These are phyloP conservation scores for Cutaneotrichosporon arboriforme DNA, from an alignment of 1,284 basidiomycete genomes.

Conservation along the genomic window DNA sequence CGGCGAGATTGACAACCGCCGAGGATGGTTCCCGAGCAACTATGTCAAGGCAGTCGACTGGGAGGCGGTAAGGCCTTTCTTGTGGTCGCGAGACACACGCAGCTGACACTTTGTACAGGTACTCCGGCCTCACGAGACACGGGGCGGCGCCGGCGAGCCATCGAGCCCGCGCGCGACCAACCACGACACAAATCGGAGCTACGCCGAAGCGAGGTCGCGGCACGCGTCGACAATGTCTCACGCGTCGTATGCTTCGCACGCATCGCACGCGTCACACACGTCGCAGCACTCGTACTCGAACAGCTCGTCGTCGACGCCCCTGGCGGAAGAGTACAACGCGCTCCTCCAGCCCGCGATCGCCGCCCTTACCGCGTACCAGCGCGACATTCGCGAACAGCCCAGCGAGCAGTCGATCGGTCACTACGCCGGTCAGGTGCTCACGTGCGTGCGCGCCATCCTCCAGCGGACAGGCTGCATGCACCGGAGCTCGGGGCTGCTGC, in stretches of 20 bases:
- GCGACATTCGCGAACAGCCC: background rate
- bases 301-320: background rate
- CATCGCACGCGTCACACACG: conserved; percentile 3
- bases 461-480: conserved; percentile 78
- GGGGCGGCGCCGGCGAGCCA: background rate
- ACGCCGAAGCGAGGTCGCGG: conserved; percentile 6
- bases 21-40: conserved; percentile 98
- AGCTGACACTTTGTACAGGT: background rate
- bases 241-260: conserved; percentile 8
- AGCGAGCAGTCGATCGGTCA: background rate
- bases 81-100: background rate
- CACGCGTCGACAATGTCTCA: conserved; percentile 13
- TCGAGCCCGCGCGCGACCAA: background rate
- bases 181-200: background rate
- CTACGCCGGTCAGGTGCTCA: background rate
- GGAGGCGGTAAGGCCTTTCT: conserved; percentile 24
- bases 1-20: conserved; percentile 63
- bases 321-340: conserved; percentile 25
- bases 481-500: conserved; percentile 68
- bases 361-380: conserved; percentile 3
- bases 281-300: conserved; percentile 8
- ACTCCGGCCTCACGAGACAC: background rate
- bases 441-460: conserved; percentile 72
- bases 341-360: conserved; percentile 55
- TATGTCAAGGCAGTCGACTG: conserved; percentile 45